Percentiles rank a stretch among this genome's conserved stretches.
These are phyloP conservation scores for Lactarius deliciosus DNA, from an alignment of 768 basidiomycete genomes.

Conservation along the genomic window DNA sequence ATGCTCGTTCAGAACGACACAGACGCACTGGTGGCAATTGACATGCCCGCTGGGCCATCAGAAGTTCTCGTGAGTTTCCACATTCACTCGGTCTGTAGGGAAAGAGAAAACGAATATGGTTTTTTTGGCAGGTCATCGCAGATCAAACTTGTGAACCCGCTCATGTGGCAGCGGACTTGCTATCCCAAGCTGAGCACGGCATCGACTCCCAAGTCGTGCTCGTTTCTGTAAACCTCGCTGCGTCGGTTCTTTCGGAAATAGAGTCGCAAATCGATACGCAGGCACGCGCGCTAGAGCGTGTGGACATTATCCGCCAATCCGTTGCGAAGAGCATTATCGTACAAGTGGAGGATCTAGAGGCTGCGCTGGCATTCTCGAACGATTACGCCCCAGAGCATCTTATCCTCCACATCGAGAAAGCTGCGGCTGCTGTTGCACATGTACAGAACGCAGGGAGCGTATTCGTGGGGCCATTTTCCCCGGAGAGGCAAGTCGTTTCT, in stretches of 20 bases:
- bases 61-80: conserved; percentile 82
- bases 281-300: conserved; percentile 81
- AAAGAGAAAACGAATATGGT: not conserved
- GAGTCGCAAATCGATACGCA: conserved; percentile 85
- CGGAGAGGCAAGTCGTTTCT: conserved; percentile 73
- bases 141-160: conserved; percentile 83
- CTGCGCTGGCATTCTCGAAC: conserved; percentile 89
- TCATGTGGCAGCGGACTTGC: conserved; percentile 93
- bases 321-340: conserved; percentile 91
- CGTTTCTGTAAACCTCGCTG: conserved; percentile 70
- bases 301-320: conserved; percentile 88
- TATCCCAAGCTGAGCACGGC: conserved; percentile 98
- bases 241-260: conserved; percentile 63
- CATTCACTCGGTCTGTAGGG: not conserved
- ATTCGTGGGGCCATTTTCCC: conserved; percentile 92
- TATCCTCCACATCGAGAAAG: conserved; percentile 82
- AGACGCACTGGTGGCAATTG: conserved; percentile 92
- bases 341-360: conserved; percentile 58
- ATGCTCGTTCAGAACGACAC: conserved; percentile 99
- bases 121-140: conserved; percentile 74
- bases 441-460: conserved; percentile 95
- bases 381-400: conserved; percentile 99
- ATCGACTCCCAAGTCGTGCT: conserved; percentile 98
- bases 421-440: conserved; percentile 56
- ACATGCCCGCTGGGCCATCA: conserved; percentile 98